Base-by-base conservation (phyloP, 805 yeast genomes). In the Myxozyma lipomycoides region DNA sequence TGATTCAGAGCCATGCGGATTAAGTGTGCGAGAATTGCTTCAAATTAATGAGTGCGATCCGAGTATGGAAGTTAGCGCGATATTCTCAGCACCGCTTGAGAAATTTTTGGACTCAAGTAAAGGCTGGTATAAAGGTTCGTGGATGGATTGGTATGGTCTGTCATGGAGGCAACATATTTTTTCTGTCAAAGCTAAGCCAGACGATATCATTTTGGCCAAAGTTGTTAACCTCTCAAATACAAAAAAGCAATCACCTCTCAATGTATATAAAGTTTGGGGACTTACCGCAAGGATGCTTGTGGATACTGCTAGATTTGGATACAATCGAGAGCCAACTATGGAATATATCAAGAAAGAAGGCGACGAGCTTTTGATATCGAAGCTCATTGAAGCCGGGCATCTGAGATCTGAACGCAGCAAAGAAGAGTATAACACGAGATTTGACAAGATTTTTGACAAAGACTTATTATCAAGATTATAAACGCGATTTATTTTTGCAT, bases 281-380 rank as follows among this genome's bases (percentile, higher is more conserved):
- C 55, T 71, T 21, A 71, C 75, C 1, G 75, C 75, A 3, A 63
- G 70, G 32, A 67, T 72, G 4, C 63, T 71, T 19, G 57, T 71
- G 1, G 76, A 71, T 46, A 56, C 63, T 9, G 75, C 75, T 3
- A 58, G 70, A 9, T 41, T 68, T 4, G 69, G 64, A 15, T 68
- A 52, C 40, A 62, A 50, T 6, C 30, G 43, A 7, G 66, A 64
- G 47, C 74, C 74, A 2, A 61, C 55, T 17, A 65, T 70, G 63
- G 53, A 48, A 4, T 67, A 65, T 48, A 10, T 26, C 12, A 18
- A 43, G 21, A 46, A 49, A 34, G 40, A 38, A 2, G 61, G 61
- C 39, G 61, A 58, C 41, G 62, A 58, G 37, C 34, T 45, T 15
- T 25, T 58, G 46, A 51, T 58, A 3, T 19, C 45, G 5, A 48